Base-by-base conservation (phyloP, 2,329 filamentous ascomycete species). In the Grosmannia penicillata region DNA sequence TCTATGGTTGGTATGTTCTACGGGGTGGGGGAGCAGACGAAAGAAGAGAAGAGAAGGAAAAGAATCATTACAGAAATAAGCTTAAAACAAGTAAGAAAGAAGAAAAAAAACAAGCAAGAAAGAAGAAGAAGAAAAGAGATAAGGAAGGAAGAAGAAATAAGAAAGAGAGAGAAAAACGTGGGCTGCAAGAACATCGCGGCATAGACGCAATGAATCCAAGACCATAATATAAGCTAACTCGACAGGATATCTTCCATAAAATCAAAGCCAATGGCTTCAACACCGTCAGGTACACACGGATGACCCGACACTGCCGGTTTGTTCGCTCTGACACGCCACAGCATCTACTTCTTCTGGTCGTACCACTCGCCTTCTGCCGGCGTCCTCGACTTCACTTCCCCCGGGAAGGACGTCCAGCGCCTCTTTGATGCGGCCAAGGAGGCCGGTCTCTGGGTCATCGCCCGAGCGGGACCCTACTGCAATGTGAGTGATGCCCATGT, bases 201-300 rank as follows among this genome's bases (percentile, higher is more conserved):
- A n/a, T n/a, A n/a, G n/a, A n/a, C n/a, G n/a, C n/a, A n/a, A n/a
- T n/a, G n/a, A n/a, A n/a, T n/a, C n/a, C n/a, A n/a, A n/a, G n/a
- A n/a, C n/a, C n/a, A n/a, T n/a, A n/a, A n/a, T n/a, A 17, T 15
- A 14, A 8, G 40, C 47, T 51, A 34, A 44, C 45, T 4, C 21
- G 22, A 44, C 17, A 50, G 36, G 50, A 51, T 31, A 32, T 51
- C 3, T 79, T 93, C 48, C 78, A 91, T 50, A 93, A 93, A 57
- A 74, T 89, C 55, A 86, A 81, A 55, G 78, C 82, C 0, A 58
- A 86, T 2, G 84, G 84, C 0, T 87, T 85, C 58, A 89, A 82
- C 48, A 70, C 73, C 32, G 78, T 87, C 44, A 52, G 40, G 44
- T 51, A 30, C 45, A 46, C 23, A 7, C n/a, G n/a, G n/a, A n/a